Evolutionary conservation across 768 basidiomycete genomes (phyloP).

Genomic region (Rhodotorula babjevae): DNA sequence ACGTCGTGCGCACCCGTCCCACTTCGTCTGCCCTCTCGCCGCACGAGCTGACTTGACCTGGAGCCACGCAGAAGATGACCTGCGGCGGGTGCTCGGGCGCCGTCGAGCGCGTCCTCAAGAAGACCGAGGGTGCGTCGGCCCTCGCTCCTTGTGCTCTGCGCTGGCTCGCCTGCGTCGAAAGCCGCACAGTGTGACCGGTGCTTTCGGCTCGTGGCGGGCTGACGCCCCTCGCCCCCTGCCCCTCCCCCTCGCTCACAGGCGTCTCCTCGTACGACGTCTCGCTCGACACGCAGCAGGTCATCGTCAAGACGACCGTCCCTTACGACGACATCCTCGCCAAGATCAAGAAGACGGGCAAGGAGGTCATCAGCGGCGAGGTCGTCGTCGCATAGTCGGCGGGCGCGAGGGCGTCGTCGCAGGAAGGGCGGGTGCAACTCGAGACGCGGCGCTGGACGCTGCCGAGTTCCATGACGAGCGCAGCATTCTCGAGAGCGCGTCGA

Average conservation of each 20-base stretch:
- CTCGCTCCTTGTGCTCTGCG: background rate
- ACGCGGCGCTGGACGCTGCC: no score
- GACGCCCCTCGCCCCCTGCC: no score
- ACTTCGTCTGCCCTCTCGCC: background rate
- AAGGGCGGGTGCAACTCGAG: background rate
- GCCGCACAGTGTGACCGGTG: no score
- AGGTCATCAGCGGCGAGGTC: slow-evolving; percentile 28
- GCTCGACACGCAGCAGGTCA: slow-evolving; percentile 67
- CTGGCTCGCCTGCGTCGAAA: background rate
- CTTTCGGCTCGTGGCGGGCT: background rate
- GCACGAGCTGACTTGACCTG: background rate
- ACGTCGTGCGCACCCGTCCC: slow-evolving; percentile 11
- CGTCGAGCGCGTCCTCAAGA: slow-evolving; percentile 66
- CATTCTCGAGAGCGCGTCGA: no score
- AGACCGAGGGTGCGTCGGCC: slow-evolving; percentile 54
- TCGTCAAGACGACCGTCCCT: slow-evolving; percentile 58
- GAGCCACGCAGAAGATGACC: slow-evolving; percentile 30
- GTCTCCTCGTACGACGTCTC: slow-evolving; percentile 59
- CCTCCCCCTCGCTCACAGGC: slow-evolving; percentile 47
- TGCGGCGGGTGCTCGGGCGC: slow-evolving; percentile 83
- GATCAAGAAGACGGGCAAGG: slow-evolving; percentile 77
- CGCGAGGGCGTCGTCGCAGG: no score
- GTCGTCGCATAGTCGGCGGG: background rate
- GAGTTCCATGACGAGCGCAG: no score
- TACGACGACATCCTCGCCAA: slow-evolving; percentile 65